Evolutionary conservation across 768 basidiomycete genomes (phyloP).

Genomic region (Collybiopsis luxurians): DNA sequence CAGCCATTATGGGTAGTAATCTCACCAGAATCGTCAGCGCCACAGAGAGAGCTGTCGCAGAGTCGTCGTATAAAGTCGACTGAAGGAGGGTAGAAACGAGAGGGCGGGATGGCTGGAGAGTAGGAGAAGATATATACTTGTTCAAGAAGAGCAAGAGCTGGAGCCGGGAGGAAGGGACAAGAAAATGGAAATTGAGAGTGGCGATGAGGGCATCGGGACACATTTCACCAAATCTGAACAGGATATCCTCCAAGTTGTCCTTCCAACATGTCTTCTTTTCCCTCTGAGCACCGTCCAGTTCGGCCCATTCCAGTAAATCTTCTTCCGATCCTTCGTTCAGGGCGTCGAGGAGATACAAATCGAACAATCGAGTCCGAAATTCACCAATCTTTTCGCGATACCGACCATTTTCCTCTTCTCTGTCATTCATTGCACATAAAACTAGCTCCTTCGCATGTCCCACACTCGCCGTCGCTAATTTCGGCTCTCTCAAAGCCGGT

Average conservation of each 20-base stretch:
- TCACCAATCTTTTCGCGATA: conserved; percentile 49
- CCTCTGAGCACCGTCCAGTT: conserved; percentile 59
- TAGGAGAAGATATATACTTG: conserved; percentile 51
- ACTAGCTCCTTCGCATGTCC: conserved; percentile 73
- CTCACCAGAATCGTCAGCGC: conserved; percentile 65
- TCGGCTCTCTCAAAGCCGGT: conserved; percentile 74
- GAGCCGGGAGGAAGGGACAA: conserved; percentile 56
- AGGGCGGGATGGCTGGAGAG: conserved; percentile 52
- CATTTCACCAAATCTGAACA: conserved; percentile 62
- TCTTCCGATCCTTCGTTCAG: conserved; percentile 71
- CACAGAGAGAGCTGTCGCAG: conserved; percentile 66
- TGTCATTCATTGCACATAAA: conserved; percentile 52
- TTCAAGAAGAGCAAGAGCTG: conserved; percentile 71
- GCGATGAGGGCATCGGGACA: conserved; percentile 61
- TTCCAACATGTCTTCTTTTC: conserved; percentile 69
- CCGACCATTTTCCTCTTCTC: conserved; percentile 32
- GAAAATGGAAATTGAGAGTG: conserved; percentile 64
- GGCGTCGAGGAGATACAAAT: conserved; percentile 75
- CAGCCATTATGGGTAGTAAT: conserved; percentile 71
- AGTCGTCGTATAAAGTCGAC: conserved; percentile 73
- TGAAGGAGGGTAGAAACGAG: conserved; percentile 63
- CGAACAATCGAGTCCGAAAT: conserved; percentile 68
- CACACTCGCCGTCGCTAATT: conserved; percentile 53
- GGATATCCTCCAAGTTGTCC: conserved; percentile 71
- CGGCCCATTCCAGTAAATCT: conserved; percentile 75